phyloP scores from a whole-genome alignment of 2,329 filamentous ascomycete species.

The Fusarium denticulatum region DNA sequence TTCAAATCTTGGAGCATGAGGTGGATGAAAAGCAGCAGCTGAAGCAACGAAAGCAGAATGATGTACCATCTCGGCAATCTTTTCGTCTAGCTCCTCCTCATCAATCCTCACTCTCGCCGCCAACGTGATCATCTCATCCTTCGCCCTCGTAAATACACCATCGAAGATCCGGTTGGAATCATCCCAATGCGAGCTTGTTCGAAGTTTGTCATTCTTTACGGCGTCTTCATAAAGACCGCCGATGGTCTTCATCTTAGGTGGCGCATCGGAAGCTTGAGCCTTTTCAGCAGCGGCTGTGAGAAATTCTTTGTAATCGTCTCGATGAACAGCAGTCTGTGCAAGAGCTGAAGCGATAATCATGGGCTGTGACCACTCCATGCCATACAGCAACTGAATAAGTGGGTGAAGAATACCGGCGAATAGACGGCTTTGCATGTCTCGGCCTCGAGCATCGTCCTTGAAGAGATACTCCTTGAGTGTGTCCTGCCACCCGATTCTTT shows the following conservation, averaged over 20 bases:
- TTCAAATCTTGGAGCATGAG: slow-evolving; percentile 78
- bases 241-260: slow-evolving; percentile 41
- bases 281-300: slow-evolving; percentile 63
- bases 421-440: slow-evolving; percentile 75
- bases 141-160: slow-evolving; percentile 72
- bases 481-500: slow-evolving; percentile 65
- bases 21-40: slow-evolving; percentile 68
- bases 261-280: slow-evolving; percentile 3
- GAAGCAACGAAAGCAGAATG: slow-evolving; percentile 61
- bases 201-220: slow-evolving; percentile 63
- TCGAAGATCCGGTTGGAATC: slow-evolving; percentile 74
- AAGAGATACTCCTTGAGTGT: slow-evolving; percentile 77
- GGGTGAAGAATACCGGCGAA: slow-evolving; percentile 69
- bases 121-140: slow-evolving; percentile 69
- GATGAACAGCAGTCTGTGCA: slow-evolving; percentile 79
- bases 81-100: slow-evolving; percentile 65
- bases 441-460: slow-evolving; percentile 68
- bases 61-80: slow-evolving; percentile 74
- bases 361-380: slow-evolving; percentile 83
- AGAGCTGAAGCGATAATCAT: slow-evolving; percentile 83
- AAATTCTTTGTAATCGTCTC: slow-evolving; percentile 62
- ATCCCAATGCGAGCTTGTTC: slow-evolving; percentile 55
- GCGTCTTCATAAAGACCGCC: slow-evolving; percentile 71
- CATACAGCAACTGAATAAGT: slow-evolving; percentile 86
- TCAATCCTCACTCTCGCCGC: slow-evolving; percentile 67